Evolutionary conservation across 2,329 filamentous ascomycete species (phyloP).

Genomic region (Chaetomium sp.): DNA sequence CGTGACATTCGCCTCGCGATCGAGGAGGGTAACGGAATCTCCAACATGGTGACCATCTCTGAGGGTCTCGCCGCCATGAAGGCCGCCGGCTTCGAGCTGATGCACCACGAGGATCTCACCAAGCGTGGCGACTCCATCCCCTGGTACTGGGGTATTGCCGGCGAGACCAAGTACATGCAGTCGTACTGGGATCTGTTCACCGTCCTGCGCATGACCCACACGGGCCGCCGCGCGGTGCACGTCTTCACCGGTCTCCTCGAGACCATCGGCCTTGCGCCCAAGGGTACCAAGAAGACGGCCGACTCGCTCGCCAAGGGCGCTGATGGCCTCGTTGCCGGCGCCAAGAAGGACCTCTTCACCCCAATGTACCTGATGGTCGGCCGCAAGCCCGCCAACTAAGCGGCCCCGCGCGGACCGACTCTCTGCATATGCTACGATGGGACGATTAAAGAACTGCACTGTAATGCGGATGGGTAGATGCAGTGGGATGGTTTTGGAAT

Average conservation of each 20-base stretch:
- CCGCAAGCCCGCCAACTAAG: slow-evolving; percentile 68
- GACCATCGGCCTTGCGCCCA: slow-evolving; percentile 71
- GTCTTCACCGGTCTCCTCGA: slow-evolving; percentile 77
- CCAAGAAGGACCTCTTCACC: slow-evolving; percentile 88
- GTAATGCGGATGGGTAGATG: slow-evolving; percentile 27
- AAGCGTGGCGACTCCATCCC: slow-evolving; percentile 72
- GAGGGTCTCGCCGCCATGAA: slow-evolving; percentile 84
- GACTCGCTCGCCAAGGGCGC: slow-evolving; percentile 81
- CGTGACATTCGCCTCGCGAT: slow-evolving; percentile 91
- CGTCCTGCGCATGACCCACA: slow-evolving; percentile 84
- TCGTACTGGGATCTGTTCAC: slow-evolving; percentile 79
- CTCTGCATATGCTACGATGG: slow-evolving; percentile 25
- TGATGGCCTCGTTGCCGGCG: slow-evolving; percentile 85
- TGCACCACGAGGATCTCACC: slow-evolving; percentile 85
- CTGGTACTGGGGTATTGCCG: slow-evolving; percentile 93
- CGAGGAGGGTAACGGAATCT: slow-evolving; percentile 93
- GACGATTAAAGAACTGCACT: slow-evolving; percentile 24
- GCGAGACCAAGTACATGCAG: slow-evolving; percentile 81
- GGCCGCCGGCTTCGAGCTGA: slow-evolving; percentile 80
- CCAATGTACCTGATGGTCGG: slow-evolving; percentile 98
- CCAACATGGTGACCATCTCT: slow-evolving; percentile 89
- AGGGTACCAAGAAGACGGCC: slow-evolving; percentile 91
- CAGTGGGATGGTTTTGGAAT: slow-evolving; percentile 17
- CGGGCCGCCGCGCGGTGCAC: slow-evolving; percentile 75
- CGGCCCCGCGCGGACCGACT: not conserved